These are phyloP conservation scores for Pestalotiopsis sp. DNA, from an alignment of 2,329 filamentous ascomycete genomes.

Conservation along the genomic window DNA sequence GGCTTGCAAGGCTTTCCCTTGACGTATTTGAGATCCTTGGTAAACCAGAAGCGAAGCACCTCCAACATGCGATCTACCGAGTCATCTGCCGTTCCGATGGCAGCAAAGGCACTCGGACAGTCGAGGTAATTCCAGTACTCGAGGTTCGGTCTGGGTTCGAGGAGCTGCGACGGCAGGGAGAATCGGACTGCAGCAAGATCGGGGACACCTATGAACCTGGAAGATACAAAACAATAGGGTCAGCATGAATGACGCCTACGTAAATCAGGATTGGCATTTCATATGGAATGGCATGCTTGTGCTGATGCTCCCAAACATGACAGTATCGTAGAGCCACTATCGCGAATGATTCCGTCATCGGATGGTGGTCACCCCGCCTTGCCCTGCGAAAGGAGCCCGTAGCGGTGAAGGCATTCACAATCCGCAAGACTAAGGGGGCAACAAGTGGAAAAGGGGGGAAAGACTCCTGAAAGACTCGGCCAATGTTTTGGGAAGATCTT, in stretches of 20 bases:
- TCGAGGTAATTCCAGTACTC: slow-evolving; percentile 99
- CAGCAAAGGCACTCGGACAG: slow-evolving; percentile 84
- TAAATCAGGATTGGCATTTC: neutral
- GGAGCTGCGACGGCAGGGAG: slow-evolving; percentile 89
- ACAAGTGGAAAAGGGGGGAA: neutral
- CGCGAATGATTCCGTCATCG: slow-evolving; percentile 14
- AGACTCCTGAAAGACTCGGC: neutral
- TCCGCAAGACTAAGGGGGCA: neutral
- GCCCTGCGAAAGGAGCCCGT: slow-evolving; percentile 4
- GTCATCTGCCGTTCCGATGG: slow-evolving; percentile 86
- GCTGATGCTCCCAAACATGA: neutral
- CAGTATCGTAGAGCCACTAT: neutral
- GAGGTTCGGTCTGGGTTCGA: slow-evolving; percentile 94
- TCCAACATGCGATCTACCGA: slow-evolving; percentile 92
- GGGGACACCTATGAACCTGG: slow-evolving; percentile 90
- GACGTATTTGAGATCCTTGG: slow-evolving; percentile 97
- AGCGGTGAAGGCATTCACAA: slow-evolving; percentile 12
- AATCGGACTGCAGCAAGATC: slow-evolving; percentile 96
- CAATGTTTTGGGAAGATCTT: slow-evolving; percentile 34
- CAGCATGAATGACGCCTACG: neutral
- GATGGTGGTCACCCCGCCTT: slow-evolving; percentile 11
- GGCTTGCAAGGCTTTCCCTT: slow-evolving; percentile 99
- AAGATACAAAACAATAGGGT: neutral
- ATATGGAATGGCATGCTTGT: neutral
- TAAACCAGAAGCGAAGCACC: slow-evolving; percentile 96